phyloP scores from a whole-genome alignment of 2,329 filamentous ascomycete genomes.

The Pseudogymnoascus sp. region DNA sequence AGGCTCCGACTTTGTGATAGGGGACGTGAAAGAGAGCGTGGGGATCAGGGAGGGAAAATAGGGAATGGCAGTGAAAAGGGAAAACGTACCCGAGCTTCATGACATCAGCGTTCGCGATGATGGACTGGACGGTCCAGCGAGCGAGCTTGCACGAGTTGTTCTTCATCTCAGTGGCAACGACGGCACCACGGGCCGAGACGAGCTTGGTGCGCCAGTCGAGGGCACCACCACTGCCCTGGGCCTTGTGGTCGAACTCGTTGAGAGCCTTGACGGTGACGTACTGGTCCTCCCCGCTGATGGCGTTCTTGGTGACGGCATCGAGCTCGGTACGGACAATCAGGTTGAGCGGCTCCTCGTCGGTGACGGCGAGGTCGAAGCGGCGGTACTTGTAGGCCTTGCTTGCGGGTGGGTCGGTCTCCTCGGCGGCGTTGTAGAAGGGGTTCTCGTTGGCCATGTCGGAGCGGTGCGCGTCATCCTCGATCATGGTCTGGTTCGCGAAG shows the following conservation, averaged over 20 bases:
- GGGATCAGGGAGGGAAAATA: not conserved
- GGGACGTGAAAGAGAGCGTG: not conserved
- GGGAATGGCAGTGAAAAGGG: not conserved
- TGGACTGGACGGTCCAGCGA: constrained; percentile 93
- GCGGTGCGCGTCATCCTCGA: constrained; percentile 71
- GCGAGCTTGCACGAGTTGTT: constrained; percentile 99
- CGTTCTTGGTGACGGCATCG: constrained; percentile 93
- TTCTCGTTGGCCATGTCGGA: constrained; percentile 80
- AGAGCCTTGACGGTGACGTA: constrained; percentile 88
- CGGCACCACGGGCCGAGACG: constrained; percentile 86
- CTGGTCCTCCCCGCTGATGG: constrained; percentile 84
- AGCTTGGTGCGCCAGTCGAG: constrained; percentile 97
- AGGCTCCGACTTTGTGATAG: not conserved
- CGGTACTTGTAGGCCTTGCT: constrained; percentile 99
- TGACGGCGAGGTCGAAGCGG: constrained; percentile 88
- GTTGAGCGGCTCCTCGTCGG: constrained; percentile 83
- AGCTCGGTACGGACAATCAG: constrained; percentile 90
- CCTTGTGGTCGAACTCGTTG: constrained; percentile 98
- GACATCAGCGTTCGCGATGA: constrained; percentile 91
- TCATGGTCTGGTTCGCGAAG: constrained; percentile 91
- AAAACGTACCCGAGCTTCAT: constrained; percentile 88
- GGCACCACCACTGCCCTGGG: constrained; percentile 86
- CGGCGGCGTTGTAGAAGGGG: constrained; percentile 92
- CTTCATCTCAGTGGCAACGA: constrained; percentile 99
- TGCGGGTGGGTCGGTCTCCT: constrained; percentile 87